phyloP scores from a whole-genome alignment of 2,329 filamentous ascomycete genomes.

The Botrytis elliptica region DNA sequence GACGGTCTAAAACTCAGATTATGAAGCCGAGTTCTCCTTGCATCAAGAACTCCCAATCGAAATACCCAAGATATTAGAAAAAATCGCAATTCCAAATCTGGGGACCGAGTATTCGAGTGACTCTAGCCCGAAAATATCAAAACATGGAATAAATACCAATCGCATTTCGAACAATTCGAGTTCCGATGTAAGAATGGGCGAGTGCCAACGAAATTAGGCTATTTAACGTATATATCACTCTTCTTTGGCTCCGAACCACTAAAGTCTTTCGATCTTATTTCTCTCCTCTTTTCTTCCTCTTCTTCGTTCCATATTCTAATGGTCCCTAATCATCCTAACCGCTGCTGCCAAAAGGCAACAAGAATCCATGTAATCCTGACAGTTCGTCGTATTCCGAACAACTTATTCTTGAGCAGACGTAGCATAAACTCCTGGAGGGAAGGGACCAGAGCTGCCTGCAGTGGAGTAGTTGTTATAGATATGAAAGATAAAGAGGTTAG shows the following conservation, averaged over 20 bases:
- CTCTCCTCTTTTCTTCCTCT: not conserved
- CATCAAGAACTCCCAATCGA: not conserved
- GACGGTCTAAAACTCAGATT: not conserved
- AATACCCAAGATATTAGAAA: not conserved
- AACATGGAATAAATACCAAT: not conserved
- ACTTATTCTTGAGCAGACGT: not conserved
- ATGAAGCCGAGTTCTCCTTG: not conserved
- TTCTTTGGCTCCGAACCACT: not conserved
- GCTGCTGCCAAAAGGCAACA: not conserved
- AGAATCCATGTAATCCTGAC: not conserved
- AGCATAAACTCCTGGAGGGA: not conserved
- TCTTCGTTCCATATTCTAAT: not conserved
- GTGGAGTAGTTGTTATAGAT: not conserved
- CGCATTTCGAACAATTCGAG: not conserved
- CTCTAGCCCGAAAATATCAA: not conserved
- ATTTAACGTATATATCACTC: not conserved
- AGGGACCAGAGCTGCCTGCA: not conserved
- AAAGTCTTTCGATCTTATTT: not conserved
- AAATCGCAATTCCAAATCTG: not conserved
- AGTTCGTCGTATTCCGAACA: not conserved
- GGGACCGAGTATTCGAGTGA: not conserved
- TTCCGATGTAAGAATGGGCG: not conserved
- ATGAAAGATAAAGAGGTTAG: not conserved
- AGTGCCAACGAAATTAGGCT: not conserved
- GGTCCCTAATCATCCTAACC: not conserved